phyloP scores from a whole-genome alignment of 352 stramenopile species.

The Pythium guiyangense region DNA sequence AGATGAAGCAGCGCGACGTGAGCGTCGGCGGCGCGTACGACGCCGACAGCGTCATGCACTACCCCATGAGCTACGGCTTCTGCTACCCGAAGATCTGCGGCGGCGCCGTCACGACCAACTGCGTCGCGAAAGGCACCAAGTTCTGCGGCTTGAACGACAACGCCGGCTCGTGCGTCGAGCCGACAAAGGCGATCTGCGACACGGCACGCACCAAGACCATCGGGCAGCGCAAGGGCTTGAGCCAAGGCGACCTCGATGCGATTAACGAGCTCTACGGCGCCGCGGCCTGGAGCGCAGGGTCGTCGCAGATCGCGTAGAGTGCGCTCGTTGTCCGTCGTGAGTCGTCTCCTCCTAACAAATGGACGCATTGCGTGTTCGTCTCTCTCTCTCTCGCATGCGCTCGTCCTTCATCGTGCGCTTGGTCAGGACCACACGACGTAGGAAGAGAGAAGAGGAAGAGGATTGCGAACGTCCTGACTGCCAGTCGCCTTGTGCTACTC shows the following conservation, averaged over 20 bases:
- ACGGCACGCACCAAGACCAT: conserved; percentile 43
- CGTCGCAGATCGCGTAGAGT: conserved; percentile 20
- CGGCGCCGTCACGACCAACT: conserved; percentile 32
- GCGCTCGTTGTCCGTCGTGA: not conserved
- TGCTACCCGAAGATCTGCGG: conserved; percentile 60
- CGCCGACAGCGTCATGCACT: conserved; percentile 74
- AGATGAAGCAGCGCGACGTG: conserved; percentile 65
- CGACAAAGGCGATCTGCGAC: conserved; percentile 55
- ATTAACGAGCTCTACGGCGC: conserved; percentile 41
- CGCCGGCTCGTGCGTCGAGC: conserved; percentile 44
- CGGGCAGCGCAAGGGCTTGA: conserved; percentile 59
- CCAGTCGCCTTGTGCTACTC: too few species aligned
- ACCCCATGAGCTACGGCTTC: conserved; percentile 71
- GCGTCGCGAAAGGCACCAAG: conserved; percentile 39
- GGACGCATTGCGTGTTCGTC: too few species aligned
- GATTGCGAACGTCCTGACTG: too few species aligned
- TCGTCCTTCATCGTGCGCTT: too few species aligned
- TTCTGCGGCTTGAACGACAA: conserved; percentile 80
- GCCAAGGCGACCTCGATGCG: conserved; percentile 35
- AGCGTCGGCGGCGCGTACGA: conserved; percentile 71
- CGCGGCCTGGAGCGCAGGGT: conserved; percentile 15
- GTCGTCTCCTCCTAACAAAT: not conserved
- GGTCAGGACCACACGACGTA: too few species aligned
- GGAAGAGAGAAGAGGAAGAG: too few species aligned
- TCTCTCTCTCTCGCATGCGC: too few species aligned